These are phyloP conservation scores for Bryum argenteum DNA, from an alignment of 225 moss, liverwort and hornwort species.

Conservation along the genomic window DNA sequence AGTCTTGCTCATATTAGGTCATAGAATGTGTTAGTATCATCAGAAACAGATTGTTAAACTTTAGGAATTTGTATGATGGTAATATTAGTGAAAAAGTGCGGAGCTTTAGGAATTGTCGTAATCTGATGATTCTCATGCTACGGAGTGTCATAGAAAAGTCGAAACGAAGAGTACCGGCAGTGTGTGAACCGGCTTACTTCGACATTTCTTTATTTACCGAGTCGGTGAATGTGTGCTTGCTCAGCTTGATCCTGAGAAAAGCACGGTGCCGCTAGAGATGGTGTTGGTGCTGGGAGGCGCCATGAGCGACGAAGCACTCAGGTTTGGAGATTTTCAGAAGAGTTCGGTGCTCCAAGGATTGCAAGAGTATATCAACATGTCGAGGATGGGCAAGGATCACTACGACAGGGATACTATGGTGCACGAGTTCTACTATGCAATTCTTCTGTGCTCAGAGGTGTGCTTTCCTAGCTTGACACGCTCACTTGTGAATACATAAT, in stretches of 20 bases:
- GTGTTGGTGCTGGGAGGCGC: slow-evolving; percentile 65
- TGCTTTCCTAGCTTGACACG: slow-evolving; percentile 4
- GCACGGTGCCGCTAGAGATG: slow-evolving; percentile 83
- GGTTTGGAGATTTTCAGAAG: slow-evolving; percentile 84
- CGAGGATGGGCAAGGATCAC: slow-evolving; percentile 93
- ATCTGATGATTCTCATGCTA: neutral
- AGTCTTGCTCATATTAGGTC: no score
- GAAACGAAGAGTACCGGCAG: neutral
- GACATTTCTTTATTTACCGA: neutral
- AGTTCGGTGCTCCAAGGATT: slow-evolving; percentile 73
- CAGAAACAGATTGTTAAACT: no score
- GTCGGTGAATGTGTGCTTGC: neutral
- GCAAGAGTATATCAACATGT: slow-evolving; percentile 89
- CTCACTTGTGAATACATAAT: neutral
- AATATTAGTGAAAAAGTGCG: neutral
- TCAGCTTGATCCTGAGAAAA: slow-evolving; percentile 86
- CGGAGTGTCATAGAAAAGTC: neutral
- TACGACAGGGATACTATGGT: slow-evolving; percentile 81
- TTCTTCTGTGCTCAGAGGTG: slow-evolving; percentile 80
- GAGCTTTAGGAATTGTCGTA: neutral
- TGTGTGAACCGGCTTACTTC: neutral
- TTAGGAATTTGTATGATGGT: neutral
- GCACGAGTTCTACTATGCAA: slow-evolving; percentile 88
- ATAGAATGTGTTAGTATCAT: no score
- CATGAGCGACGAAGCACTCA: slow-evolving; percentile 71